These are phyloP conservation scores for Acrodontium crateriforme DNA, from an alignment of 2,329 filamentous ascomycete genomes.

Conservation along the genomic window DNA sequence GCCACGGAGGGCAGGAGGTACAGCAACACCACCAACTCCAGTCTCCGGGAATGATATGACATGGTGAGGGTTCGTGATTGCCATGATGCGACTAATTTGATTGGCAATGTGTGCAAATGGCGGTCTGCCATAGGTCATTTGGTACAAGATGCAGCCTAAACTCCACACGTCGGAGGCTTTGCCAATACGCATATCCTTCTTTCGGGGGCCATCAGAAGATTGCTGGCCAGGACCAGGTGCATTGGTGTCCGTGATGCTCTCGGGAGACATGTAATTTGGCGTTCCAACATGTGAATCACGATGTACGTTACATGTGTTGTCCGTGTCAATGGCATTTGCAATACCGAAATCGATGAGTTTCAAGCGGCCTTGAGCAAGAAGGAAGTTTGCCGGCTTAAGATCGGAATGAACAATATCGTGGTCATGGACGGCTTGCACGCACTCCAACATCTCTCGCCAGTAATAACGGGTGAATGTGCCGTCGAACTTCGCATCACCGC, in stretches of 20 bases:
- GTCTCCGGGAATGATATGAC: conserved; percentile 56
- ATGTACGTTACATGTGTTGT: conserved; percentile 94
- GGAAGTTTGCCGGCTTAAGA: conserved; percentile 92
- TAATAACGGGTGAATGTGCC: conserved; percentile 89
- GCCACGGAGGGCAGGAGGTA: conserved; percentile 41
- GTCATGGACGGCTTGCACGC: conserved; percentile 75
- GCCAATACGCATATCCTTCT: conserved; percentile 85
- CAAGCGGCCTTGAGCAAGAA: conserved; percentile 74
- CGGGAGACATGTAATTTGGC: conserved; percentile 97
- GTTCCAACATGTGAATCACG: conserved; percentile 91
- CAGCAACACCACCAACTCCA: conserved; percentile 49
- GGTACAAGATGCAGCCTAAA: conserved; percentile 89
- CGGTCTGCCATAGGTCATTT: conserved; percentile 94
- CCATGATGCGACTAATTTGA: conserved; percentile 72
- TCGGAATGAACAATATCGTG: conserved; percentile 93
- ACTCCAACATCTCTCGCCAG: conserved; percentile 99
- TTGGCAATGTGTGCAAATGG: conserved; percentile 88
- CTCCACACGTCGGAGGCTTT: conserved; percentile 96
- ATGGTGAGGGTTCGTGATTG: conserved; percentile 69
- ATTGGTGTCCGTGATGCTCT: conserved; percentile 81
- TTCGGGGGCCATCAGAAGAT: conserved; percentile 28
- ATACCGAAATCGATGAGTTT: conserved; percentile 99
- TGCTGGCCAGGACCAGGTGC: conserved; percentile 33
- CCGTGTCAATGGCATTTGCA: conserved; percentile 88
- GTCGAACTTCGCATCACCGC: conserved; percentile 63